phyloP scores from a whole-genome alignment of 345 rosid genomes.

The Eucalyptus fibrosa region DNA sequence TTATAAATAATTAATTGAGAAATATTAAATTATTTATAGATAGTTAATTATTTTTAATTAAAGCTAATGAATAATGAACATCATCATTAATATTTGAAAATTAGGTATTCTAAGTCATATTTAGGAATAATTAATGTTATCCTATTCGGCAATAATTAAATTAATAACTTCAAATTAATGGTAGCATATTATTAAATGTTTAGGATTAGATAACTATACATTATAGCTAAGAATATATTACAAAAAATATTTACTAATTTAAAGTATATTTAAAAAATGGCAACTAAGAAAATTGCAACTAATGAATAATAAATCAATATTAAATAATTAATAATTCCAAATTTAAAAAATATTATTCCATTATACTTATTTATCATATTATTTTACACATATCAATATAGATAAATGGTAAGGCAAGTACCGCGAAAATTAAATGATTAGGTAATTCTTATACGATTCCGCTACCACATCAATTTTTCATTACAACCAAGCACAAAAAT shows the following conservation, averaged over 20 bases:
- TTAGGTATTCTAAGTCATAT: neutral
- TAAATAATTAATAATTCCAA: neutral
- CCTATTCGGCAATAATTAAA: neutral
- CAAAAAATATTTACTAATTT: neutral
- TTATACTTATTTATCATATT: neutral
- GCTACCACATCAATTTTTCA: too few species aligned
- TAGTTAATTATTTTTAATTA: neutral
- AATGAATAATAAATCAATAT: too few species aligned
- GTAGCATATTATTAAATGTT: neutral
- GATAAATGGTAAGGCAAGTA: neutral
- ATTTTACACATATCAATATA: too few species aligned
- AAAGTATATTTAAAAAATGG: neutral
- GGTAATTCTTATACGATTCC: too few species aligned
- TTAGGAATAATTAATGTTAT: neutral
- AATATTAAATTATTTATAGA: neutral
- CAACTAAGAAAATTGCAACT: too few species aligned
- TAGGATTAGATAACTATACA: neutral
- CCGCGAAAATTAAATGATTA: too few species aligned
- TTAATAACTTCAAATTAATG: neutral
- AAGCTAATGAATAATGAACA: neutral
- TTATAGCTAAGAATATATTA: neutral
- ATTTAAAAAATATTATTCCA: too few species aligned
- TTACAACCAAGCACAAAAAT: neutral
- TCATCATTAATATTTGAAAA: neutral
- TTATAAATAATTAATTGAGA: neutral